Evolutionary conservation across 2,329 filamentous ascomycete species (phyloP), one percentile per base, ranked within the genome.

Genomic region (Epichloe scottii): DNA sequence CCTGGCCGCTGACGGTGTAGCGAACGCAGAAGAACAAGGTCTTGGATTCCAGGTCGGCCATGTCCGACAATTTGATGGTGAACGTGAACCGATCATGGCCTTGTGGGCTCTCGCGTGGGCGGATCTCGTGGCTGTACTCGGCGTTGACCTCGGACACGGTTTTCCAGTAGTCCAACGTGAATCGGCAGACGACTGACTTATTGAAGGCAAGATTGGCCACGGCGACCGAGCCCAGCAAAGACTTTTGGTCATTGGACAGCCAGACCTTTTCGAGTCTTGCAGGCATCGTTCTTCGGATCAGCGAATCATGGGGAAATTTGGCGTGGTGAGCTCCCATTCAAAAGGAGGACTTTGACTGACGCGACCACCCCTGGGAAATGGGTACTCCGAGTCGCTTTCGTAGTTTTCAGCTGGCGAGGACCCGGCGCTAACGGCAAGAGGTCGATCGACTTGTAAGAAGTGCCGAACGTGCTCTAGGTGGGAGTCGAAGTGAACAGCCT

Each of bases 111-210:
- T 85, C 79, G 58, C 79, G 79, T 30, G 81, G 80, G 42, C 82
- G 80, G 44, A 91, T 78, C 68, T 93, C 87, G 55, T 87, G 80
- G 64, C 83, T 84, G 71, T 81, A 98, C 60, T 96, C 89, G n/a
- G 88, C 91, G 38, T 78, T 77, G 2, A 97, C 86, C 65, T 98
- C 93, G 0, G 93, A 98, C 0, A 90, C 94, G 0, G 93, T 98
- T 76, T 95, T 95, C 93, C 93, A 98, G 70, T 95, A 93, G 67
- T 98, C 93, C 45, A 96, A 78, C 0, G 93, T 98, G 67, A 98
- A 98, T 48, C 93, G 82, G 66, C 89, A 91, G n/a, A 85, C 82
- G 50, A 98, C 88, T 5, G 76, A 68, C 70, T 98, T 98, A 50
- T 90, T 79, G 70, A 95, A 98, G 0, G 89, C 81, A 42, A 97